Evolutionary conservation across 345 rosid species (phyloP), one percentile per base, ranked within the genome.

Genomic region (Noccaea caerulescens): DNA sequence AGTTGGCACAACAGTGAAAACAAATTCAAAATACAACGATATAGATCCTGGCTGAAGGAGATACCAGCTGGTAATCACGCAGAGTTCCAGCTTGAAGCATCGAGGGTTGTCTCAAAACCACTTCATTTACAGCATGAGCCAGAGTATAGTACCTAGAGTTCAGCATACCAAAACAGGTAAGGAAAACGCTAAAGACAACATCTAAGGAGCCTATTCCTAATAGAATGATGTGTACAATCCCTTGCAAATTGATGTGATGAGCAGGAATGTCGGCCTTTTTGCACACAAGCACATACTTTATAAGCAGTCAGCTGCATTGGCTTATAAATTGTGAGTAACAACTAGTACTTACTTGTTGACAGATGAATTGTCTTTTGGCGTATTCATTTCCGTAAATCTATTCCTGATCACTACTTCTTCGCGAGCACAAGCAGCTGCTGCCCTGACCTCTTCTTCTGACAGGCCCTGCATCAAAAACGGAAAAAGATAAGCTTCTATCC

Each of bases 61-160:
- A 78, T 84, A 95, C 99, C 83, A 92, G 92, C 86, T 95, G 99
- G 85, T 95, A 95, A 76, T 95, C 99, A 78, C 99, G 87, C 72
- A 95, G 80, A 30, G 91, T 92, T 77, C 99, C 99, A 49, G 88
- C 84, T 80, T 92, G 86, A 71, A 95, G 82, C 96, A 90, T 95
- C 37, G 99, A 92, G 2, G 99, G 99, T 81, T 95, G 99, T 76
- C 88, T 84, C 41, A 83, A 7, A 69, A 95, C 97, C 73, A 84
- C 83, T 82, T 95, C 99, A 71, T 80, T 95, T 50, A 95, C 98
- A 75, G 99, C 99, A 87, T 95, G 99, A 27, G 99, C 99, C 78
- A 92, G 97, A 75, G 62, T 83, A 80, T 92, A 95, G 73, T 95
- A 95, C 86, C 99, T 95, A 85, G 30, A 33, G 58, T 79, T 42